Conservation (phyloP, 2,329 filamentous ascomycete genomes). For the Thermomyces lanuginosus region DNA sequence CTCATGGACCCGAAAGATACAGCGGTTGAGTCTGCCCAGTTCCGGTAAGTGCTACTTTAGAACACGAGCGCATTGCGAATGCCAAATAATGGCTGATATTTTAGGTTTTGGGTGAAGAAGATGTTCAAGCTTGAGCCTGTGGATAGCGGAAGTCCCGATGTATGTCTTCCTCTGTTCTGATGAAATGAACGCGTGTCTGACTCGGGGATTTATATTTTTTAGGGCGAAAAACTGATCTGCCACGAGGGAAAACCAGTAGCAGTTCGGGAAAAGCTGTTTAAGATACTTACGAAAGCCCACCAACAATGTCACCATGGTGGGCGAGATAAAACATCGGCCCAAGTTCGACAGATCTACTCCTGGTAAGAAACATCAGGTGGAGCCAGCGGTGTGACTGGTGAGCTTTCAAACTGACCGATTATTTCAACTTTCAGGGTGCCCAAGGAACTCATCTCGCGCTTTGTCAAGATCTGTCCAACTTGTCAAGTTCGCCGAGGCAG, state of each 20-base stretch:
- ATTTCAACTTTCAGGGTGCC: conserved; percentile 25
- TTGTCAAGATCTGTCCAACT: conserved; percentile 35
- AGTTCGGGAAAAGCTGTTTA: conserved; percentile 36
- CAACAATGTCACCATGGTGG: conserved; percentile 36
- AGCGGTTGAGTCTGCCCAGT: conserved; percentile 35
- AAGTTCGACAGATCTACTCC: conserved; percentile 34
- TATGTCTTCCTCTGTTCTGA: conserved; percentile 12
- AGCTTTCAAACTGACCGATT: neutral
- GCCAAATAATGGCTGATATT: conserved; percentile 3
- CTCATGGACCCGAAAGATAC: conserved; percentile 35
- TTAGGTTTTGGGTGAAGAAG: conserved; percentile 37
- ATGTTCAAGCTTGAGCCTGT: conserved; percentile 34
- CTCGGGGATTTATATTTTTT: conserved; percentile 1
- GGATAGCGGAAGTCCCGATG: conserved; percentile 22
- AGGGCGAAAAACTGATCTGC: conserved; percentile 30
- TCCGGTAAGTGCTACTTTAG: conserved; percentile 21
- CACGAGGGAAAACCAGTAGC: conserved; percentile 37
- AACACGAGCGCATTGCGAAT: neutral
- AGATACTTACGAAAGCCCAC: conserved; percentile 34
- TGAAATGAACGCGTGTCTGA: conserved; percentile 3
- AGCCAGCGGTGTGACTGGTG: neutral
- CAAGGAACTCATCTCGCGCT: conserved; percentile 36
- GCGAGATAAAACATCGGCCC: conserved; percentile 37
- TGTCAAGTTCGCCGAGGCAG: conserved; percentile 32
- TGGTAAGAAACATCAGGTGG: conserved; percentile 22